Evolutionary conservation across 1,284 basidiomycete species (phyloP).

Genomic region (Cutaneotrichosporon sp.): DNA sequence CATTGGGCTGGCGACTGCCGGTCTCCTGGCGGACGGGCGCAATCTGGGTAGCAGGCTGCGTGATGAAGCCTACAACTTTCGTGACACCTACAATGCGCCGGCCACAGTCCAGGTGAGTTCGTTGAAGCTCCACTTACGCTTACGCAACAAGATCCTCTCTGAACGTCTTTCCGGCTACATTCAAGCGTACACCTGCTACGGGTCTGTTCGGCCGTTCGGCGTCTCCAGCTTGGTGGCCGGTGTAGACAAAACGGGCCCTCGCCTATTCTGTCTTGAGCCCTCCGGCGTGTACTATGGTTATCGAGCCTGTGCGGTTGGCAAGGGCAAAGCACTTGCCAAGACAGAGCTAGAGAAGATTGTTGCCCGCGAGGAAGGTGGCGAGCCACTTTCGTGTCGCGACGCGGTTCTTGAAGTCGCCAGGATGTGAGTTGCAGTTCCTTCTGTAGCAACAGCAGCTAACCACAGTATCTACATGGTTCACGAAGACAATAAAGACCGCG

Average conservation of each 20-base stretch:
- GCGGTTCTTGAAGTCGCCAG: constrained; percentile 90
- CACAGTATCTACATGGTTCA: constrained; percentile 96
- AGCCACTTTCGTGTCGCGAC: constrained; percentile 58
- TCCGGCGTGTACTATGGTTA: constrained; percentile 92
- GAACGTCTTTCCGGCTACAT: constrained; percentile 83
- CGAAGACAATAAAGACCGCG: constrained; percentile 78
- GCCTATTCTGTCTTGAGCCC: constrained; percentile 88
- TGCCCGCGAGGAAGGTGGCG: constrained; percentile 23
- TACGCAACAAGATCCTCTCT: constrained; percentile 49
- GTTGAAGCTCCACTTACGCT: not conserved
- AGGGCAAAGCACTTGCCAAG: constrained; percentile 94
- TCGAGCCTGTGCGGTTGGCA: constrained; percentile 88
- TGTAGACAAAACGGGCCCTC: constrained; percentile 82
- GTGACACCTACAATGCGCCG: constrained; percentile 69
- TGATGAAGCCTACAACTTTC: constrained; percentile 74
- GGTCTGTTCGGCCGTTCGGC: constrained; percentile 95
- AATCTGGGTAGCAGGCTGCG: constrained; percentile 80
- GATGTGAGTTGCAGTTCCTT: constrained; percentile 80
- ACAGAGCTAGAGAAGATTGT: constrained; percentile 93
- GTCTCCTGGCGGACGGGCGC: constrained; percentile 88
- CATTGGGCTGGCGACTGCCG: constrained; percentile 87
- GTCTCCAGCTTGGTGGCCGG: constrained; percentile 86
- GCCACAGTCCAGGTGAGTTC: constrained; percentile 69
- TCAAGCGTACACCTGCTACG: constrained; percentile 96
- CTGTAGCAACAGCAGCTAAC: not conserved